Conservation (phyloP, 2,329 filamentous ascomycete genomes). For the Nigrograna mackinnonii region DNA sequence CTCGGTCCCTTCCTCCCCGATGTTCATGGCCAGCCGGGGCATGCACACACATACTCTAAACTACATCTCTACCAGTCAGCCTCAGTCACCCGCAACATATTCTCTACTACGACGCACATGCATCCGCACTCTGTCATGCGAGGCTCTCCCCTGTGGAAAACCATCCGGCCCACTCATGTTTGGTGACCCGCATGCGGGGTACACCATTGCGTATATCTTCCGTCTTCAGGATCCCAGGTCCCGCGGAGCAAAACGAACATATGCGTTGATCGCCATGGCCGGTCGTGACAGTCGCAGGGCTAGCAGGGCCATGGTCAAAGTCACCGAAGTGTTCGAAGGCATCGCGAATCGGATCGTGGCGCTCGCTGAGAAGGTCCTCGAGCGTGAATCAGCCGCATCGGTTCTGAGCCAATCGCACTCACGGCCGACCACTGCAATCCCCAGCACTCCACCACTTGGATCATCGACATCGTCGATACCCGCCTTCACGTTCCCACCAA, state of each 20-base stretch:
- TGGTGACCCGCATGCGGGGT: slow-evolving; percentile 58
- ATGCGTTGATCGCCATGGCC: slow-evolving; percentile 60
- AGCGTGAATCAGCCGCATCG: slow-evolving; percentile 35
- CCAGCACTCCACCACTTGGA: slow-evolving; percentile 30
- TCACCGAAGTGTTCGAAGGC: slow-evolving; percentile 52
- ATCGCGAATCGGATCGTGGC: slow-evolving; percentile 58
- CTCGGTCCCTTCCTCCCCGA: slow-evolving; percentile 44
- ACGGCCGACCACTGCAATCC: slow-evolving; percentile 31
- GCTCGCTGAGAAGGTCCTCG: slow-evolving; percentile 42
- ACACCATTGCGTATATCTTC: slow-evolving; percentile 64
- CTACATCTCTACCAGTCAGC: slow-evolving; percentile 62
- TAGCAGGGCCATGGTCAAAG: slow-evolving; percentile 42
- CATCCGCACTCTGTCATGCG: slow-evolving; percentile 61
- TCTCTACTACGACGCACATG: slow-evolving; percentile 60
- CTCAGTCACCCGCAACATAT: slow-evolving; percentile 57
- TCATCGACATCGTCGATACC: slow-evolving; percentile 31
- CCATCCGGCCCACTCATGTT: slow-evolving; percentile 63
- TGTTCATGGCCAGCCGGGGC: slow-evolving; percentile 41
- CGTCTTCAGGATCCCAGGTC: slow-evolving; percentile 62
- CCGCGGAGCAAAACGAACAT: slow-evolving; percentile 59
- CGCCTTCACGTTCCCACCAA: slow-evolving; percentile 29
- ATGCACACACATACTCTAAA: slow-evolving; percentile 59
- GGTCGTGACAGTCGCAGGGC: slow-evolving; percentile 60
- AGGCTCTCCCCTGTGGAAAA: slow-evolving; percentile 58
- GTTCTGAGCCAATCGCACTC: slow-evolving; percentile 13